phyloP scores from a whole-genome alignment of 164 flowering plant genomes.

The Vitis riparia region DNA sequence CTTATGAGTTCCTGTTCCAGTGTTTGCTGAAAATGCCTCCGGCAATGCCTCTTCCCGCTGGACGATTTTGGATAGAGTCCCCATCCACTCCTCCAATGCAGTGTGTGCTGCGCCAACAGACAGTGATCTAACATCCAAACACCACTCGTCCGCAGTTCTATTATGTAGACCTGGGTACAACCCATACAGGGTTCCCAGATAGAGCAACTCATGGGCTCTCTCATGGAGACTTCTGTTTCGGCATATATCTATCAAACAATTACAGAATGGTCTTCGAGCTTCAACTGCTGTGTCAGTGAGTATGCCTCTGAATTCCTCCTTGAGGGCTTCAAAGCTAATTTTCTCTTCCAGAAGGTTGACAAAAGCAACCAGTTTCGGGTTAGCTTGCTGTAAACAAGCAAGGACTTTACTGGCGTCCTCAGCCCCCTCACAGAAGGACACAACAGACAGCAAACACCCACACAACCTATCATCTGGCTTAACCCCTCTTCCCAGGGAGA shows the following conservation, averaged over 20 bases:
- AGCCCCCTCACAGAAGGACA: slow-evolving; percentile 49
- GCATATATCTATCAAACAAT: slow-evolving; percentile 90
- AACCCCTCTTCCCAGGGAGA: slow-evolving; percentile 51
- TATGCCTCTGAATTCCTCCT: slow-evolving; percentile 59
- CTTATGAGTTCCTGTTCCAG: slow-evolving; percentile 84
- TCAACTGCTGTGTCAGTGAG: slow-evolving; percentile 55
- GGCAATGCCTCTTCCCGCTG: slow-evolving; percentile 65
- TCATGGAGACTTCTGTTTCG: slow-evolving; percentile 45
- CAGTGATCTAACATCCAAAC: slow-evolving; percentile 70
- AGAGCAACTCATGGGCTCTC: slow-evolving; percentile 83
- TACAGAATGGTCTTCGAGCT: slow-evolving; percentile 82
- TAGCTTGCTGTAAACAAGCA: slow-evolving; percentile 55
- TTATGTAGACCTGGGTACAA: slow-evolving; percentile 79
- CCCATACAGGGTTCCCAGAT: slow-evolving; percentile 73
- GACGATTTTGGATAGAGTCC: slow-evolving; percentile 48
- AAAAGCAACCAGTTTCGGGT: slow-evolving; percentile 59
- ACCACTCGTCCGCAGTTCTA: slow-evolving; percentile 70
- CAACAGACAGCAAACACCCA: slow-evolving; percentile 83
- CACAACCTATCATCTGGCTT: slow-evolving; percentile 82
- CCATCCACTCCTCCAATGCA: slow-evolving; percentile 94
- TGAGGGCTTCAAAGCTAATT: slow-evolving; percentile 44
- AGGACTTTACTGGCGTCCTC: slow-evolving; percentile 60
- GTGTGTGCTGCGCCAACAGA: slow-evolving; percentile 94
- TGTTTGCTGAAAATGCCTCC: slow-evolving; percentile 54
- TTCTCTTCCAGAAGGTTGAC: slow-evolving; percentile 42